Evolutionary conservation across 2,329 filamentous ascomycete genomes (phyloP), one percentile per base, ranked within the genome.

Genomic region (Aspergillus puulaauensis): DNA sequence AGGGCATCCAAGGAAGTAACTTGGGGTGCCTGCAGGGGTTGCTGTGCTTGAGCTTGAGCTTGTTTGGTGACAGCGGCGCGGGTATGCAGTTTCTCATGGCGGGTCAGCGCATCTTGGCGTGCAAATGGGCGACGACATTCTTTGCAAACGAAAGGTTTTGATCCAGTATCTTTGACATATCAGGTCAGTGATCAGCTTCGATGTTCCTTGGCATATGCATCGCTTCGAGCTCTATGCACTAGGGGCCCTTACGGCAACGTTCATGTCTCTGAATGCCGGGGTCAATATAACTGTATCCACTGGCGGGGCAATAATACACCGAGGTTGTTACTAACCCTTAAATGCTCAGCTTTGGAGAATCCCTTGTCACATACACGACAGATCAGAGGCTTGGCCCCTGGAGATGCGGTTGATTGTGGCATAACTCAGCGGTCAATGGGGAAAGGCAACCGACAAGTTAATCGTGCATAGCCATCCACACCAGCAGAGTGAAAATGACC

Each of bases 31-130:
- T 47, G 61, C 43, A 33, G 24, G 6, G 47, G 54, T 35, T 45
- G 61, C 21, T 39, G 60, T 24, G 21, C 43, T 21, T 39, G 60
- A n/a, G 21, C 45, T 40, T 51, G 57, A 11, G 48, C 59, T 39
- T 61, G 49, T 21, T 72, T 71, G 21, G 61, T 44, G 44, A 61
- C 61, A 45, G 62, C 56, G 50, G 66, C 64, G 15, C 75, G 71
- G 19, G 58, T 60, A 53, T 79, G 77, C 39, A 79, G 66, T 61
- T 74, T 78, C 60, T 77, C 73, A 68, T 79, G 77, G 11, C 77
- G 75, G 35, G 72, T 72, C n/a, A 79, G 71, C 15, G 77, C 75
- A 66, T 79, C 77, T 61, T 78, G 74, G 46, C 77, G 70, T 17
- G 74, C 73, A 64, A 79, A 79, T 4, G 75, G 71, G 46, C 76